Conservation (phyloP, 768 basidiomycete species). For the Xanthoconium purpureum region DNA sequence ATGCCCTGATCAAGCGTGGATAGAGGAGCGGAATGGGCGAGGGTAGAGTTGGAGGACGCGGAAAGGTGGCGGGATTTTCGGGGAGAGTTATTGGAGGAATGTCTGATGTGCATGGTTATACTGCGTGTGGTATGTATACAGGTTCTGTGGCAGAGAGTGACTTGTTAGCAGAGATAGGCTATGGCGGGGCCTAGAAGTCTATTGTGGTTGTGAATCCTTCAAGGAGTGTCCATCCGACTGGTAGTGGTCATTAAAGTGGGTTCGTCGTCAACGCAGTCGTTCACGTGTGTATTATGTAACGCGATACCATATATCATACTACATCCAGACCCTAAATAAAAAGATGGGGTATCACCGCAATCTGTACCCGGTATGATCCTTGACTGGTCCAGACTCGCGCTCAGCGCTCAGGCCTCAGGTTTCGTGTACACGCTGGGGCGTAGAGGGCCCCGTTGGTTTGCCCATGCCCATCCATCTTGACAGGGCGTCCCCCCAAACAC, state of each 20-base stretch:
- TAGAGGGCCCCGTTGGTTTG: not conserved
- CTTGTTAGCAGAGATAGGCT: conserved; percentile 8
- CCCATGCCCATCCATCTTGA: conserved; percentile 18
- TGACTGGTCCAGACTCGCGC: too few relatives aligned
- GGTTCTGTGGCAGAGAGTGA: conserved; percentile 8
- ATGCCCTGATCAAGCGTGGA: conserved; percentile 33
- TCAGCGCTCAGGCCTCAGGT: conserved; percentile 1
- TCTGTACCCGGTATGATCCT: not conserved
- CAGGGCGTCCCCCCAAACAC: conserved; percentile 4
- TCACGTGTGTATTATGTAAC: conserved; percentile 18
- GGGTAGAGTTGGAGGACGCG: conserved; percentile 14
- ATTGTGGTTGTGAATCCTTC: conserved; percentile 14
- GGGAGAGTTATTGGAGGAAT: conserved; percentile 26
- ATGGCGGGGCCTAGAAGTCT: not conserved
- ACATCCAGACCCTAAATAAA: not conserved
- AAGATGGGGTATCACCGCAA: not conserved
- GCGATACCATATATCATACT: not conserved
- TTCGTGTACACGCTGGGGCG: not conserved
- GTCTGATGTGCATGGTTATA: conserved; percentile 27
- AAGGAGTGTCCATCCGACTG: conserved; percentile 29
- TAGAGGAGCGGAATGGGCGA: conserved; percentile 27
- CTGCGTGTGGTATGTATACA: conserved; percentile 2
- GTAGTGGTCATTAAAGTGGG: conserved; percentile 4
- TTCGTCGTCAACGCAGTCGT: not conserved
- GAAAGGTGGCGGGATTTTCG: conserved; percentile 32